Base-by-base conservation (phyloP, 2,329 filamentous ascomycete species). In the Colletotrichum destructivum region DNA sequence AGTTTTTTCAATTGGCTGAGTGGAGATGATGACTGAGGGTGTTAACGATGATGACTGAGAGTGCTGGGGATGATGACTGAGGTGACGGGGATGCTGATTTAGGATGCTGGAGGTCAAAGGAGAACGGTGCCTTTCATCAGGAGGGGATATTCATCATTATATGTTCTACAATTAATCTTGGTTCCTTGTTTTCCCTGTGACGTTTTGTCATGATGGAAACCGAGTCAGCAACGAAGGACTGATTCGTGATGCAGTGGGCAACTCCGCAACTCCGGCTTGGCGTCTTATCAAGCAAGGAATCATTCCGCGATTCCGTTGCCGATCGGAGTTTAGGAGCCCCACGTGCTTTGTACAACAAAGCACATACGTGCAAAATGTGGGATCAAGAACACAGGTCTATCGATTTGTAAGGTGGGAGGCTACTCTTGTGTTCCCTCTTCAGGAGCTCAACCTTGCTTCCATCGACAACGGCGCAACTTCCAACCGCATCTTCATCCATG, bases 221-320 rank as follows among this genome's bases (percentile, higher is more conserved):
- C 38, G 55, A 57, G 55, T 57, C 55, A 42, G 55, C 21, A 49
- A 49, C 55, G 11, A 38, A 44, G 6, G 2, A 57, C 38, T 42
- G 55, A 57, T 42, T 57, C 38, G 55, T 15, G 55, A 23, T 44
- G 38, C 1, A 26, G 55, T 18, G 21, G 13, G 35, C 55, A 44
- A 44, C 55, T 57, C 55, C 55, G 55, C 55, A 44, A 44, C 35
- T 57, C 55, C 55, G 55, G 55, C 55, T 57, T 57, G 55, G 55
- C 55, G 13, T 9, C 38, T 57, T 42, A 57, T 40, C 21, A 57
- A 57, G 55, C 55, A 23, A 42, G 38, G 35, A 57, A n/a, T 3
- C n/a, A 40, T 31, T 57, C 55, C 55, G 55, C 21, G 38, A 57
- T 57, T 57, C 55, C 55, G 55, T 40, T n/a, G 23, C 38, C 23